Percentiles rank a stretch among this genome's conserved stretches.
Evolutionary conservation across 225 moss, liverwort and hornwort genomes (phyloP).

Genomic region (Rhytidiadelphus loreus): DNA sequence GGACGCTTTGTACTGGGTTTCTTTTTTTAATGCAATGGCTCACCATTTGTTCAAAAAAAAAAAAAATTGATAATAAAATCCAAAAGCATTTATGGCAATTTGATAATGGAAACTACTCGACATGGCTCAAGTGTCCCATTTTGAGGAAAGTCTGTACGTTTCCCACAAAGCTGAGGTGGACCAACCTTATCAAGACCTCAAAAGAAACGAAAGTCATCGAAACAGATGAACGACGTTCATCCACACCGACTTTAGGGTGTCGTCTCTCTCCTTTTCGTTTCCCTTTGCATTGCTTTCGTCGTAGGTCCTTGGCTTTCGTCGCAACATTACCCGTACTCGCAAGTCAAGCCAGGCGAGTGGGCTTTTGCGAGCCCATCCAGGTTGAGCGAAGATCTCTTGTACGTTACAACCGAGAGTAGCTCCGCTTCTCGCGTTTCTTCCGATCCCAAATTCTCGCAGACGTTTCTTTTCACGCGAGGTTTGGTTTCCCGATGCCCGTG

Average conservation of each 20-base stretch:
- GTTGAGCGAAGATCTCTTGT: neutral
- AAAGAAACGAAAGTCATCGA: neutral
- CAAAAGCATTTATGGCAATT: neutral
- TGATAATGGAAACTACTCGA: neutral
- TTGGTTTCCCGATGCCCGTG: neutral
- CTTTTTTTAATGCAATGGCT: too few relatives aligned
- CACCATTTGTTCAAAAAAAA: too few relatives aligned
- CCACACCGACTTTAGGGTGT: neutral
- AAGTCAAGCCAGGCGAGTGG: neutral
- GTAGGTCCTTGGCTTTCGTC: neutral
- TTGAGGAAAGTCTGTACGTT: neutral
- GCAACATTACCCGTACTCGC: neutral
- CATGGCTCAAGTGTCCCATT: neutral
- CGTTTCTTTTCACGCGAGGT: neutral
- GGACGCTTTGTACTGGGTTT: too few relatives aligned
- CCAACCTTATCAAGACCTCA: neutral
- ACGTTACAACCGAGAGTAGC: neutral
- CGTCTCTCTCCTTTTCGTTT: neutral
- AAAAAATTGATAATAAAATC: neutral
- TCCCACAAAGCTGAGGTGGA: neutral
- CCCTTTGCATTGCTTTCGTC: neutral
- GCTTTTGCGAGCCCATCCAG: neutral
- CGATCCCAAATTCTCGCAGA: neutral
- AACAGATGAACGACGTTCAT: neutral
- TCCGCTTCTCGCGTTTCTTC: neutral